Evolutionary conservation across 768 basidiomycete genomes (phyloP).

Genomic region (Pisolithus albus): DNA sequence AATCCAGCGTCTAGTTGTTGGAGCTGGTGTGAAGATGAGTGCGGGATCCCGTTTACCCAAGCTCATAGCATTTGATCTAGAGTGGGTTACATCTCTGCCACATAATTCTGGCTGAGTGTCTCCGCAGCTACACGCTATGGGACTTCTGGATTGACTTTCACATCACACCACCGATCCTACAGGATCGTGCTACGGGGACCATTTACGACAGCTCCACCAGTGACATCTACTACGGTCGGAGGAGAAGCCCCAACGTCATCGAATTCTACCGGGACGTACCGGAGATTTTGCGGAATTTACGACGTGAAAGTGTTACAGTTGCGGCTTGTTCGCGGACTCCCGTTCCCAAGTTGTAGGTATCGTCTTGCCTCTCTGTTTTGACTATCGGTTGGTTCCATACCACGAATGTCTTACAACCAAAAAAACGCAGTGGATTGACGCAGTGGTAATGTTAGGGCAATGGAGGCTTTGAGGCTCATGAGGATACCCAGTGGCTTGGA

Average conservation of each 20-base stretch:
- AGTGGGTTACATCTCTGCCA: slow-evolving; percentile 39
- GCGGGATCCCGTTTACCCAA: slow-evolving; percentile 38
- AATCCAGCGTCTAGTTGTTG: too few relatives aligned
- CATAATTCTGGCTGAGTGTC: background rate
- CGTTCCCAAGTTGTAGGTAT: slow-evolving; percentile 58
- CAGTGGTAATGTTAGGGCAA: slow-evolving; percentile 44
- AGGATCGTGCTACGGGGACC: slow-evolving; percentile 26
- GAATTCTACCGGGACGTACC: slow-evolving; percentile 76
- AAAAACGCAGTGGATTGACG: background rate
- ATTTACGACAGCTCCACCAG: slow-evolving; percentile 19
- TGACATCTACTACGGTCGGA: background rate
- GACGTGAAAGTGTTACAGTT: slow-evolving; percentile 42
- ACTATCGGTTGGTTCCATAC: too few relatives aligned
- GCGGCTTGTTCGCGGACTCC: slow-evolving; percentile 72
- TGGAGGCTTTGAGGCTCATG: slow-evolving; percentile 62
- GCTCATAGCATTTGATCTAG: slow-evolving; percentile 75
- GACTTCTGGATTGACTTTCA: slow-evolving; percentile 84
- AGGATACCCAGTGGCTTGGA: slow-evolving; percentile 32
- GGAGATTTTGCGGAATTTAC: slow-evolving; percentile 56
- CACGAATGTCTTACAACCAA: too few relatives aligned
- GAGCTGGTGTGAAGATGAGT: background rate
- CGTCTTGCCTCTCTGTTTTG: background rate
- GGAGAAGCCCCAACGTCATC: slow-evolving; percentile 29
- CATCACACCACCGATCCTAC: slow-evolving; percentile 50
- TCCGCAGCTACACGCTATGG: slow-evolving; percentile 74